phyloP scores from a whole-genome alignment of 331 rosid species.

The Quercus phellos region DNA sequence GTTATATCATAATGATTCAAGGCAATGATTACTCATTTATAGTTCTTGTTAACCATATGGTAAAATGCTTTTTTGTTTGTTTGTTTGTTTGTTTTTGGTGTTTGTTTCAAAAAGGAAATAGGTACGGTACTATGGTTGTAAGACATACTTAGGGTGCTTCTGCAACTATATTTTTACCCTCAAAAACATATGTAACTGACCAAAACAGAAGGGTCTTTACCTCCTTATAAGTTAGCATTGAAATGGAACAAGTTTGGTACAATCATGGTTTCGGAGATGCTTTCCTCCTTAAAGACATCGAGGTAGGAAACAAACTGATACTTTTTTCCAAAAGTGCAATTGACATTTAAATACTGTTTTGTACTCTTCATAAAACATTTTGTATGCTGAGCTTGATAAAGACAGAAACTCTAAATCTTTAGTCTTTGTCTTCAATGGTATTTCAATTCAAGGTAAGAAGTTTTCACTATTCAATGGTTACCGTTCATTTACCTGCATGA shows the following conservation, averaged over 20 bases:
- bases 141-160: not conserved
- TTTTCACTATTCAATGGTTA: not conserved
- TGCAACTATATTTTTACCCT: not conserved
- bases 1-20: too few relatives aligned
- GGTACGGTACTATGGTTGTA: too few relatives aligned
- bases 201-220: not conserved
- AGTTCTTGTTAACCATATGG: too few relatives aligned
- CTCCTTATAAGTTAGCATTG: not conserved
- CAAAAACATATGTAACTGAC: too few relatives aligned
- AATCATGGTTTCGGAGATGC: not conserved
- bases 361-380: not conserved
- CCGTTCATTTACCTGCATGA: too few relatives aligned
- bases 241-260: not conserved
- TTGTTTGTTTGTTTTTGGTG: too few relatives aligned
- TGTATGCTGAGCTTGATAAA: not conserved
- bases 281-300: not conserved
- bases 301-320: not conserved
- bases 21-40: too few relatives aligned
- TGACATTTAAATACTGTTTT: not conserved
- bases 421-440: not conserved
- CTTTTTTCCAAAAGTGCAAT: not conserved
- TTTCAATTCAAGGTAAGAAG: not conserved
- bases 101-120: too few relatives aligned
- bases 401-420: not conserved
- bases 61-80: too few relatives aligned